Conservation (phyloP, 129 eudicot species). For the Saposhnikovia divaricata region DNA sequence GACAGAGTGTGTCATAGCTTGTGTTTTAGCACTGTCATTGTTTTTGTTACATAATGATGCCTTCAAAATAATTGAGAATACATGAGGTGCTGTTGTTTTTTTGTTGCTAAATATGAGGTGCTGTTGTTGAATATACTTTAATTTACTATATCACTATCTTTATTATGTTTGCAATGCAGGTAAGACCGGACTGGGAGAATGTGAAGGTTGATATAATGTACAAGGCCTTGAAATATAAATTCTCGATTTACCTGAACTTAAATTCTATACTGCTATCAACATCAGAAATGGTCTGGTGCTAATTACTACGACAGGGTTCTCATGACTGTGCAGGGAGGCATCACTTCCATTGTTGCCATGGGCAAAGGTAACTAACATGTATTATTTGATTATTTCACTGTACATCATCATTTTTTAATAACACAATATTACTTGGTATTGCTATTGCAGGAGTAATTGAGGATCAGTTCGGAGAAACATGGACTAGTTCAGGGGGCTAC, state of each 20-base stretch:
- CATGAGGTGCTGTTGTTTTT: background rate
- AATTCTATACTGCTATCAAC: slow-evolving; percentile 54
- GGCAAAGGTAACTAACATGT: too few relatives aligned
- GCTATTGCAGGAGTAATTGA: too few relatives aligned
- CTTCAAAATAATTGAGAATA: background rate
- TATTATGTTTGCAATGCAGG: slow-evolving; percentile 29
- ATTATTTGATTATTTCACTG: too few relatives aligned
- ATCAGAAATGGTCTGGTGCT: too few relatives aligned
- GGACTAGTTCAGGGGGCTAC: too few relatives aligned
- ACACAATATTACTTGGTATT: too few relatives aligned
- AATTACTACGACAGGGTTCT: too few relatives aligned
- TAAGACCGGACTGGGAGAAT: slow-evolving; percentile 69
- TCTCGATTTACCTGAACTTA: slow-evolving; percentile 64
- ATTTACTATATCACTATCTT: background rate
- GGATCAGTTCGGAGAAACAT: too few relatives aligned
- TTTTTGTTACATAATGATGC: background rate
- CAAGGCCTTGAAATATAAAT: slow-evolving; percentile 72
- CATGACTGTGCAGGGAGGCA: too few relatives aligned
- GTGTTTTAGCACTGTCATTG: background rate
- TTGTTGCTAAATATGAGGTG: background rate
- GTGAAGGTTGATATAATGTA: slow-evolving; percentile 77
- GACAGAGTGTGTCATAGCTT: background rate
- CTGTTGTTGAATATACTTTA: background rate
- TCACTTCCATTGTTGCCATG: too few relatives aligned
- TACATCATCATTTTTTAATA: too few relatives aligned